Evolutionary conservation across 164 flowering plant genomes (phyloP), one percentile per base, ranked within the genome.

Genomic region (Umbellularia californica): DNA sequence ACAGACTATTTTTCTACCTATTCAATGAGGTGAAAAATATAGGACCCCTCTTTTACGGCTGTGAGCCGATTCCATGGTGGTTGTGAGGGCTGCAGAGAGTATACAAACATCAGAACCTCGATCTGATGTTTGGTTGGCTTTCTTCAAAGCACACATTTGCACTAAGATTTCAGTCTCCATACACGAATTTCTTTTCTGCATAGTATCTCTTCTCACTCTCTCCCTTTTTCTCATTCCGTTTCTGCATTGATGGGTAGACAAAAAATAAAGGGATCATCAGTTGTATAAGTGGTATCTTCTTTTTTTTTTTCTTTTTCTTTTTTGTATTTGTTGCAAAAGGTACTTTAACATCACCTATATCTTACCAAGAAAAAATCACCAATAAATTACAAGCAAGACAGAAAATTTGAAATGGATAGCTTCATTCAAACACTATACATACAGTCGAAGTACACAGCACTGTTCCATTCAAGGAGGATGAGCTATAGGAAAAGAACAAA

Each of bases 131-230:
- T 19, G 7, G 52, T 6, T 19, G 30, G 70, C n/a, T 33, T 33
- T 33, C 41, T 1, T 52, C 58, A 14, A 52, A 11, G 58, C 58
- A 52, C 15, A 19, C 58, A 14, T 52, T 52, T 52, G 23, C 24
- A 27, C 27, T 10, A 19, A 41, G 60, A 65, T 35, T 72, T 82
- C 50, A 87, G 50, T 88, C 90, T 62, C 89, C 92, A 5, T 83
- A 79, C 0, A 89, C 83, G 70, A 80, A 88, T 55, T 76, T 85
- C 84, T 88, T 92, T 81, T 82, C 85, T n/a, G 74, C 92, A 72
- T 92, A 92, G 77, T 92, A 92, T 79, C 81, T 89, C 81, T 84
- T 89, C 79, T 92, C 97, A 51, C 93, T 89, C 71, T 62, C 86
- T 33, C 77, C 78, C 82, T 92, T 92, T 74, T 86, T 90, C 5